Percentiles rank a stretch among this genome's conserved stretches.
Conservation (phyloP, 2,329 filamentous ascomycete genomes). For the Beauveria bassiana region DNA sequence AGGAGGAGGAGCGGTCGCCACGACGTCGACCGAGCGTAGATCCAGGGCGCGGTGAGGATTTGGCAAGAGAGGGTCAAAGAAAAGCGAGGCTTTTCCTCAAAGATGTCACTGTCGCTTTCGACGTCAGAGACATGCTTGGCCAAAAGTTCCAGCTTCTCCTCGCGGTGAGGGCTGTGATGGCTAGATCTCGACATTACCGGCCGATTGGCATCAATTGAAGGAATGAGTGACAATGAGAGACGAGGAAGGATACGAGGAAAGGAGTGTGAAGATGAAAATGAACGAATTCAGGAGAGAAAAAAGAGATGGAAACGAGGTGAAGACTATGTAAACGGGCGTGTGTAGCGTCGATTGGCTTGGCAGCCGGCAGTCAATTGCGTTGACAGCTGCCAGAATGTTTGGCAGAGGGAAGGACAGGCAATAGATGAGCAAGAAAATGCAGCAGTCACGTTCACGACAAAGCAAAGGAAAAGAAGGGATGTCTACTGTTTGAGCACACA, state of each 20-base stretch:
- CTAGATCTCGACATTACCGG: slow-evolving; percentile 1
- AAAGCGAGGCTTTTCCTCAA: slow-evolving; percentile 28
- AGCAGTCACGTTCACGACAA: neutral
- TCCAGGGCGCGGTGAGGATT: slow-evolving; percentile 22
- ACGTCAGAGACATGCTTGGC: slow-evolving; percentile 37
- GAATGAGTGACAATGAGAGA: neutral
- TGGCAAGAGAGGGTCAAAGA: slow-evolving; percentile 16
- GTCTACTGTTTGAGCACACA: neutral
- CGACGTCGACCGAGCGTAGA: slow-evolving; percentile 24
- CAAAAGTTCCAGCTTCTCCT: slow-evolving; percentile 38
- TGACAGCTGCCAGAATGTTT: slow-evolving; percentile 5
- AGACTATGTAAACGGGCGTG: slow-evolving; percentile 3
- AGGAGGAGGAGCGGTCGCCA: slow-evolving; percentile 31
- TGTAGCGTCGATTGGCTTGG: neutral
- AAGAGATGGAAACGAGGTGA: neutral
- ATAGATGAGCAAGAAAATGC: too few species aligned
- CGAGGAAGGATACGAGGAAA: neutral
- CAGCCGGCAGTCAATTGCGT: neutral
- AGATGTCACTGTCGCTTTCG: slow-evolving; percentile 33
- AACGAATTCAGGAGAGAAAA: slow-evolving; percentile 12
- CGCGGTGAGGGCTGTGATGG: slow-evolving; percentile 16
- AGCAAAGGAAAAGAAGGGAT: neutral
- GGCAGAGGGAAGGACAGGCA: neutral
- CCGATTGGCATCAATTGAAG: neutral
- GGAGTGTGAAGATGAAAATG: slow-evolving; percentile 10